Evolutionary conservation across 352 stramenopile species (phyloP).

Genomic region (Globisporangium middletonii): DNA sequence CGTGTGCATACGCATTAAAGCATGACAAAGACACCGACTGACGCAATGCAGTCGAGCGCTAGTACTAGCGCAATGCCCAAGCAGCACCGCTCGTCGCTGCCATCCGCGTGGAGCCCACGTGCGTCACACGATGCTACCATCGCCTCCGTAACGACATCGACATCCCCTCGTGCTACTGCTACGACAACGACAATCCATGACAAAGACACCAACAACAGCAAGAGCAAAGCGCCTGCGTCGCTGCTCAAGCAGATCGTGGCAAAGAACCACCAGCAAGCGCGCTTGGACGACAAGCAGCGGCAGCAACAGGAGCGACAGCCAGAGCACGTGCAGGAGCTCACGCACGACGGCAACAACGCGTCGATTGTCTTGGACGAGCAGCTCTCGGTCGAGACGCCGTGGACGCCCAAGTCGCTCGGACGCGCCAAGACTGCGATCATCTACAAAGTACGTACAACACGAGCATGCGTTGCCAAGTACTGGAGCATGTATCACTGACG

Average conservation of each 20-base stretch:
- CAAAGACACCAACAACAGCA: not conserved
- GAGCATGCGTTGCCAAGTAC: too few relatives aligned
- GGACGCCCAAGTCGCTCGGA: constrained; percentile 81
- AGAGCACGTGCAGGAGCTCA: constrained; percentile 19
- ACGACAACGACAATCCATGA: too few relatives aligned
- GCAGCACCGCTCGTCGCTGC: too few relatives aligned
- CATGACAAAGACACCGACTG: too few relatives aligned
- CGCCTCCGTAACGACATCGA: not conserved
- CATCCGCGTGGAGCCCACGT: too few relatives aligned
- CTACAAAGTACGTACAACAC: constrained; percentile 50
- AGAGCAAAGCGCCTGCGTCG: constrained; percentile 15
- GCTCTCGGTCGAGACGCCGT: constrained; percentile 43
- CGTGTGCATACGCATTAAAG: too few relatives aligned
- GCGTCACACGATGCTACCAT: not conserved
- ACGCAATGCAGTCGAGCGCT: too few relatives aligned
- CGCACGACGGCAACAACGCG: constrained; percentile 76
- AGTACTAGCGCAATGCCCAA: too few relatives aligned
- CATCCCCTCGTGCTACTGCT: not conserved
- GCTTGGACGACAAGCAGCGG: constrained; percentile 2
- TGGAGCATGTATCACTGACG: not conserved
- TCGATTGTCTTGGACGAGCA: constrained; percentile 66
- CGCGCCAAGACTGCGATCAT: constrained; percentile 82
- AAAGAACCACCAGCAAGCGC: constrained; percentile 17
- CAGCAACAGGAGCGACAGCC: not conserved
- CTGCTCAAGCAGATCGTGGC: constrained; percentile 31